phyloP scores from a whole-genome alignment of 2,329 filamentous ascomycete species.

The Colletotrichum magnum region DNA sequence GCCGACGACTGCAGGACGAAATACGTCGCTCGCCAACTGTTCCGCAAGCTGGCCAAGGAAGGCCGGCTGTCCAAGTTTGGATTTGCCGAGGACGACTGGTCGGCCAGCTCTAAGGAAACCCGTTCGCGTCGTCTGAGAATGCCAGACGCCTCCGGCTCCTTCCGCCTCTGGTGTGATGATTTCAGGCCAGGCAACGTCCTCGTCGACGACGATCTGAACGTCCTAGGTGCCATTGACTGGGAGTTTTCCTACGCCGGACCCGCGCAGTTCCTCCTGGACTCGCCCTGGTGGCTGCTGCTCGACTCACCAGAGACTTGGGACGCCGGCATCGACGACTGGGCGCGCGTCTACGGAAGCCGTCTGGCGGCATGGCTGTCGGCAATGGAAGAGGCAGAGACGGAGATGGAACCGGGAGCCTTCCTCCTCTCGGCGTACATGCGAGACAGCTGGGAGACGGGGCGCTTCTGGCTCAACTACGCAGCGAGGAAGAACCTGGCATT shows the following conservation, averaged over 20 bases:
- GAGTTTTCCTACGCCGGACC: slow-evolving; percentile 55
- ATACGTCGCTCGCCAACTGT: slow-evolving; percentile 19
- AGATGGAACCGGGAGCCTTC: not conserved
- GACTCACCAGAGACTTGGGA: slow-evolving; percentile 50
- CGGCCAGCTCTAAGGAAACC: not conserved
- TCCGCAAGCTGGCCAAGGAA: slow-evolving; percentile 12
- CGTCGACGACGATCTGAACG: slow-evolving; percentile 44
- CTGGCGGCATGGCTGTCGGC: slow-evolving; percentile 50
- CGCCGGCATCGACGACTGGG: slow-evolving; percentile 48
- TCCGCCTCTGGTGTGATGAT: slow-evolving; percentile 51
- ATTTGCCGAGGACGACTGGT: slow-evolving; percentile 17
- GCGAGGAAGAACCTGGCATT: slow-evolving; percentile 54
- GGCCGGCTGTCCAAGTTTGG: slow-evolving; percentile 3
- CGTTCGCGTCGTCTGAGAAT: not conserved
- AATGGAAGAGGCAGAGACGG: slow-evolving; percentile 48
- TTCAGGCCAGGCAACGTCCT: slow-evolving; percentile 51
- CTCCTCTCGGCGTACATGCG: slow-evolving; percentile 52
- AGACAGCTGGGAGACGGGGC: slow-evolving; percentile 52
- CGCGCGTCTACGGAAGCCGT: slow-evolving; percentile 48
- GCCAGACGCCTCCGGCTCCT: slow-evolving; percentile 4
- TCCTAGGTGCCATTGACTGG: slow-evolving; percentile 57
- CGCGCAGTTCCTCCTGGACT: slow-evolving; percentile 50
- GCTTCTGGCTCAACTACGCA: slow-evolving; percentile 52
- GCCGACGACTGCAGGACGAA: slow-evolving; percentile 46
- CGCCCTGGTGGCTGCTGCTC: slow-evolving; percentile 57